Evolutionary conservation across 2,329 filamentous ascomycete genomes (phyloP).

Genomic region (Penicillium sp.): DNA sequence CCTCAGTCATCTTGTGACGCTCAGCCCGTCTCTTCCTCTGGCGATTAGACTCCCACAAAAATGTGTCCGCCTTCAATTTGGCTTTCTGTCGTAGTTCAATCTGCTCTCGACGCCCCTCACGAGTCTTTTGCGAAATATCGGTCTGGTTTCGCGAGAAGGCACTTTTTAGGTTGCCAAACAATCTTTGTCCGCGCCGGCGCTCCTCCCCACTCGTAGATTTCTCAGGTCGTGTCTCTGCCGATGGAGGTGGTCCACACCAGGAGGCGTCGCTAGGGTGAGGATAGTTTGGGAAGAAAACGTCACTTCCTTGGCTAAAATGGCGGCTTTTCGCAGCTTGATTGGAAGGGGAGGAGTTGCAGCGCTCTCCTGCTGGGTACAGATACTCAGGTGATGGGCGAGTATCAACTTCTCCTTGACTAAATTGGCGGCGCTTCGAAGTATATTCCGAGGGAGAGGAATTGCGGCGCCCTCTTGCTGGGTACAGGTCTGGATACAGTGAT

Average conservation of each 20-base stretch:
- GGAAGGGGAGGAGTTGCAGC: conserved; percentile 55
- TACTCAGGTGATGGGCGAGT: conserved; percentile 30
- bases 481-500: conserved; percentile 26
- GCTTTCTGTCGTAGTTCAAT: conserved; percentile 81
- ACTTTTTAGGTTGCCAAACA: conserved; percentile 81
- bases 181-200: conserved; percentile 76
- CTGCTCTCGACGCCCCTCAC: conserved; percentile 55
- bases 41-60: conserved; percentile 64
- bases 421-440: conserved; percentile 55
- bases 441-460: conserved; percentile 55
- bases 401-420: conserved; percentile 19
- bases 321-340: conserved; percentile 55
- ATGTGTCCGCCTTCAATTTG: conserved; percentile 72
- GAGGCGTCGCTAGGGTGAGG: too few relatives aligned
- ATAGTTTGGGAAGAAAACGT: too few relatives aligned
- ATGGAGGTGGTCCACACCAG: neutral
- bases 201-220: conserved; percentile 65
- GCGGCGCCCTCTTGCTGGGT: conserved; percentile 49
- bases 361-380: conserved; percentile 40
- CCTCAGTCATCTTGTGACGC: conserved; percentile 61
- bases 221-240: conserved; percentile 18
- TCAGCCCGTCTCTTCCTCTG: conserved; percentile 66
- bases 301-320: conserved; percentile 34
- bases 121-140: conserved; percentile 64
- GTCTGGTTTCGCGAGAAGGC: conserved; percentile 73